These are phyloP conservation scores for Copromyces sp. DNA, from an alignment of 495 filamentous ascomycete species.

Conservation along the genomic window DNA sequence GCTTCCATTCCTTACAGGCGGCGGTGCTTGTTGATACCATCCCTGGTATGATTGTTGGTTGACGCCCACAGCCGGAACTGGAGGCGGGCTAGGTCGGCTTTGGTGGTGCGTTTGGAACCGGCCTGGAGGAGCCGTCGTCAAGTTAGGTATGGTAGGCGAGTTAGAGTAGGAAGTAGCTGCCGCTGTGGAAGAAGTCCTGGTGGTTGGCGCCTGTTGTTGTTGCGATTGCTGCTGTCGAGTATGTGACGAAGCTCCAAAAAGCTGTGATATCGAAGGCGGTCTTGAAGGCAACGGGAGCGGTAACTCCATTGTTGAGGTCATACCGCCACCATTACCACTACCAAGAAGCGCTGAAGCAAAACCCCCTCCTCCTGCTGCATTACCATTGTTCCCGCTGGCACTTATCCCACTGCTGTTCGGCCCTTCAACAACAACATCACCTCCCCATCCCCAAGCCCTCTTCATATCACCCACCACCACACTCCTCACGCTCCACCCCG, in stretches of 20 bases:
- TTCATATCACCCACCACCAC: slow-evolving; percentile 61
- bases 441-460: slow-evolving; percentile 65
- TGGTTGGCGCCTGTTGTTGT: not conserved
- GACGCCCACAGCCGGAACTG: not conserved
- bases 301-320: not conserved
- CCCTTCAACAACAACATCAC: not conserved
- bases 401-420: not conserved
- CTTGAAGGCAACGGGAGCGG: not conserved
- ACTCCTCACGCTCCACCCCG: slow-evolving; percentile 65
- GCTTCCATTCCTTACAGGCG: not conserved
- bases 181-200: not conserved
- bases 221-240: not conserved
- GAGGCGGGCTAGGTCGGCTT: not conserved
- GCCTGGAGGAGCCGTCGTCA: not conserved
- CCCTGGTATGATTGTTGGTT: not conserved
- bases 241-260: not conserved
- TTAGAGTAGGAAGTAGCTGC: not conserved
- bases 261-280: not conserved
- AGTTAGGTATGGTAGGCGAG: not conserved
- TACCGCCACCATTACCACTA: not conserved
- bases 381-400: not conserved
- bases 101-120: not conserved
- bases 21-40: not conserved
- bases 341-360: slow-evolving; percentile 3
- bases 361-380: not conserved